Base-by-base conservation (phyloP, 2,329 filamentous ascomycete genomes). In the Atkinsonella texensis region DNA sequence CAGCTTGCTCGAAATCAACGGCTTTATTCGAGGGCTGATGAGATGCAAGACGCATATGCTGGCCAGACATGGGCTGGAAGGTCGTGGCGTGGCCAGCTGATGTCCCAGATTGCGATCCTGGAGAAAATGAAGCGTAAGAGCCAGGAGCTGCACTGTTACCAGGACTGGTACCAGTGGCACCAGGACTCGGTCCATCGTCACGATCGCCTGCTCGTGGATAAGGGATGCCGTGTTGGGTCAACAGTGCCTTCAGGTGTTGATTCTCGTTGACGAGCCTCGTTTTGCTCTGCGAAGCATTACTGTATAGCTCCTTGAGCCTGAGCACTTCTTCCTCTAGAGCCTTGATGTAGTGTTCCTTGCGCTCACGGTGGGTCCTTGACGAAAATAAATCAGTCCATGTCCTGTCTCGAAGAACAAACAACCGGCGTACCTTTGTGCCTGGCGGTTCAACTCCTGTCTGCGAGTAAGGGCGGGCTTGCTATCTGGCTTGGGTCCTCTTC, bases 281-380 rank as follows among this genome's bases (percentile, higher is more conserved):
- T 62, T 89, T 88, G 64, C 94, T 88, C 58, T 85, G 82, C 7
- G 81, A 78, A 17, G 84, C 78, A 48, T 79, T 82, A 61, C 82
- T 83, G 62, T 84, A 91, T n/a, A 85, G 77, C 64, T 96, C 89
- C 65, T 94, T 93, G 43, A 97, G 74, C 47, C 89, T 84, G 18
- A 94, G 75, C 5, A 97, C 86, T 69, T 97, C 89, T 62, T 91
- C 84, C 68, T 98, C 93, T 15, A 97, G 79, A 11, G 87, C 83
- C 67, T 94, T 94, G 73, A 96, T 94, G 67, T 97, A 97, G 60
- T 89, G 79, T 69, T 97, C 93, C 67, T 97, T 97, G 58, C 93
- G 83, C 70, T 97, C 93, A 52, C 93, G 89, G 68, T 98, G 93
- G 17, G 93, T 97, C 64, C 93, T 95, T 39, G 6, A 44, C 15